Evolutionary conservation across 2,329 filamentous ascomycete species (phyloP).

Genomic region (Magnaporthiopsis poae): DNA sequence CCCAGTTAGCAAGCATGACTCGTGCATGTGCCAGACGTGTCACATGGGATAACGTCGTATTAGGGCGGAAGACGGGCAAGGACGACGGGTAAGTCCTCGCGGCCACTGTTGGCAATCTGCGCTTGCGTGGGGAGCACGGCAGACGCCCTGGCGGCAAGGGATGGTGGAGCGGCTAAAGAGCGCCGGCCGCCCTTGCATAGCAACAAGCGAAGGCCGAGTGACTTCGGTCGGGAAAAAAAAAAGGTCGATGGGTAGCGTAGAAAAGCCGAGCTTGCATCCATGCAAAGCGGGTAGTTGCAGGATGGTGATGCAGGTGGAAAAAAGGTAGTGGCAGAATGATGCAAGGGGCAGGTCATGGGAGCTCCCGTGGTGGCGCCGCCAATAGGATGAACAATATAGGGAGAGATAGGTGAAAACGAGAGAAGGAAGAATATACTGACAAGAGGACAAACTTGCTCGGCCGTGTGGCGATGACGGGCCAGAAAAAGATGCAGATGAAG

Average conservation of each 20-base stretch:
- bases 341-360: slow-evolving; percentile 8
- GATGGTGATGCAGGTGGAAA: slow-evolving; percentile 5
- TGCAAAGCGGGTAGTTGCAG: slow-evolving; percentile 28
- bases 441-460: slow-evolving; percentile 92
- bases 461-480: slow-evolving; percentile 68
- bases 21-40: background rate
- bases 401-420: slow-evolving; percentile 6
- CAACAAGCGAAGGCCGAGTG: background rate
- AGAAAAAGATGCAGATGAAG: slow-evolving; percentile 81
- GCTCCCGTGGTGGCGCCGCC: background rate
- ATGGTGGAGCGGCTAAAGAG: background rate
- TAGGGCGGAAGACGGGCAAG: background rate
- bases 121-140: background rate
- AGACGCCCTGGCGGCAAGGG: background rate
- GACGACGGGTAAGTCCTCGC: background rate
- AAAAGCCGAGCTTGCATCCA: slow-evolving; percentile 14
- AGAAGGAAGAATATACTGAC: slow-evolving; percentile 53
- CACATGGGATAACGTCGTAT: slow-evolving; percentile 3
- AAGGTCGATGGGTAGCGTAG: background rate
- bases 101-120: background rate
- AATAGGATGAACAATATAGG: background rate
- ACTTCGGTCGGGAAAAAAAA: background rate
- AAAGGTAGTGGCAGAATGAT: background rate
- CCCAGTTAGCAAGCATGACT: slow-evolving; percentile 11
- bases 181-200: background rate